phyloP scores from a whole-genome alignment of 306 rosid genomes.

The Psophocarpus tetragonolobus region DNA sequence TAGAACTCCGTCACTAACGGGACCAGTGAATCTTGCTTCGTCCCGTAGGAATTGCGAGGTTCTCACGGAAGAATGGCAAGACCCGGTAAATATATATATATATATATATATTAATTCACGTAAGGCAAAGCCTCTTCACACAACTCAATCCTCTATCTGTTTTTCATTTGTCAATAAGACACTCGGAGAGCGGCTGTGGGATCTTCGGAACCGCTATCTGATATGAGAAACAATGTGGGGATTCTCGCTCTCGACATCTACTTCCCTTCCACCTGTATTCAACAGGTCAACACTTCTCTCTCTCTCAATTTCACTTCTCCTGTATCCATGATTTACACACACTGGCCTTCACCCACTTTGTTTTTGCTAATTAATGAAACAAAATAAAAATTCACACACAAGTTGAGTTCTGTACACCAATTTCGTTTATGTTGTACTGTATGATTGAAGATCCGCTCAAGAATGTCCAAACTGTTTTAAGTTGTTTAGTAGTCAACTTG shows the following conservation, averaged over 20 bases:
- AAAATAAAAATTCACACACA: neutral
- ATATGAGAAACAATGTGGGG: constrained; percentile 67
- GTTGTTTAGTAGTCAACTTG: neutral
- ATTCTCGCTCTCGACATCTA: constrained; percentile 88
- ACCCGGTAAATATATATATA: constrained; percentile 13
- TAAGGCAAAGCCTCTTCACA: constrained; percentile 30
- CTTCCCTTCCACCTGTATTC: constrained; percentile 82
- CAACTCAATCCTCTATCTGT: neutral
- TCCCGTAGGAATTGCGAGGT: neutral
- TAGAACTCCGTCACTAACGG: constrained; percentile 9
- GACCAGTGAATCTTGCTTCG: neutral
- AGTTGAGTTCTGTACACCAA: neutral
- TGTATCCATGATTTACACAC: neutral
- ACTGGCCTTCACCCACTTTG: neutral
- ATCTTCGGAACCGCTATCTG: neutral
- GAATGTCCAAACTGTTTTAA: neutral
- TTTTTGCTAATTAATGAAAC: neutral
- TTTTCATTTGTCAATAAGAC: too few relatives aligned
- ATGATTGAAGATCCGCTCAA: neutral
- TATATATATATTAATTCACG: neutral
- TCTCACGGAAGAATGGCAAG: neutral
- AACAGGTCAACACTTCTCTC: constrained; percentile 56
- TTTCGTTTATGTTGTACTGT: neutral
- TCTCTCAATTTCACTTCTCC: neutral
- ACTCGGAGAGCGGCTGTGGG: too few relatives aligned